phyloP scores from a whole-genome alignment of 2,329 filamentous ascomycete species.

The Akanthomyces uredinophilus region DNA sequence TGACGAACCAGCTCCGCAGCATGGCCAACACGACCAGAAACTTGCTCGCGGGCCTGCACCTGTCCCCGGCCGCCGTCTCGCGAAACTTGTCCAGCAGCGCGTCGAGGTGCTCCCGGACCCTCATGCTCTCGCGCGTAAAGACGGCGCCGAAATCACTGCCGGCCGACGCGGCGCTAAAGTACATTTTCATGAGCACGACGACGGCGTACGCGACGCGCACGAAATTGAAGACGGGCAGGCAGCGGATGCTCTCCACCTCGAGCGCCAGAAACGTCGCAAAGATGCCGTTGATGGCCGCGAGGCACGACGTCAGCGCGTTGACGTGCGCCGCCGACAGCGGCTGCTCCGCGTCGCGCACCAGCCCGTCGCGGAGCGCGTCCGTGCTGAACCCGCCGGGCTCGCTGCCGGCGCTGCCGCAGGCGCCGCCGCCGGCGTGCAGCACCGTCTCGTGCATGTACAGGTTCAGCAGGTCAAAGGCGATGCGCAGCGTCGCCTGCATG shows the following conservation, averaged over 20 bases:
- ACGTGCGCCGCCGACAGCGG: conserved; percentile 50
- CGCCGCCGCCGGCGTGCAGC: conserved; percentile 59
- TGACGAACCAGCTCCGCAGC: conserved; percentile 64
- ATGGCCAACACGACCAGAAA: conserved; percentile 67
- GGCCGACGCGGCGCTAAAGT: conserved; percentile 59
- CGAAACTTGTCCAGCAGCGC: conserved; percentile 64
- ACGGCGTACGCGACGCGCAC: conserved; percentile 67
- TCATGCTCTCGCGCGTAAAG: conserved; percentile 63
- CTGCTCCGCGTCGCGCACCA: conserved; percentile 32
- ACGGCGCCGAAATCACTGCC: conserved; percentile 57
- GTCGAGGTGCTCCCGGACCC: conserved; percentile 61
- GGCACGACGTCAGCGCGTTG: conserved; percentile 60
- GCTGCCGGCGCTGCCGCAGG: conserved; percentile 50
- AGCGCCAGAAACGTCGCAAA: conserved; percentile 61
- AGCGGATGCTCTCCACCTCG: conserved; percentile 53
- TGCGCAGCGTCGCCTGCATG: conserved; percentile 53
- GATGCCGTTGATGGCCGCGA: conserved; percentile 60
- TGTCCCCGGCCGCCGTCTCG: conserved; percentile 56
- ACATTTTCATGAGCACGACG: conserved; percentile 69
- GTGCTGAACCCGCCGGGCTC: conserved; percentile 41
- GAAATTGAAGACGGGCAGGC: conserved; percentile 64
- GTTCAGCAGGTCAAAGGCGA: conserved; percentile 61
- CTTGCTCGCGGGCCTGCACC: conserved; percentile 61
- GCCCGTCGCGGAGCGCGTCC: conserved; percentile 39
- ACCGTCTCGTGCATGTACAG: conserved; percentile 74